Conservation (phyloP, 768 basidiomycete genomes). For the Omphalotus guepiniiformis region DNA sequence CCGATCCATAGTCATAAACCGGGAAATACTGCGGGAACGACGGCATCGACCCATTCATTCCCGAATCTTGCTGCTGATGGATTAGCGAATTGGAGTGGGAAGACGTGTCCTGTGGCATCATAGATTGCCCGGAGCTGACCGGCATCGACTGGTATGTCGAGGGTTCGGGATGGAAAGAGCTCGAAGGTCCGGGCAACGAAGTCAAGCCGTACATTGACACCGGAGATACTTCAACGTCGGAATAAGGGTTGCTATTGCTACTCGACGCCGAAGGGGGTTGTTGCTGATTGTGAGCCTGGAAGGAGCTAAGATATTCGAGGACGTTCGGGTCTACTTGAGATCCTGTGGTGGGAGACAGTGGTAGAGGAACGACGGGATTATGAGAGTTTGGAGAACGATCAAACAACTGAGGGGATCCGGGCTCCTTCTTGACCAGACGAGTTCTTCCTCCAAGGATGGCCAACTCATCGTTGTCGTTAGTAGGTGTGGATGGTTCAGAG, state of each 20-base stretch:
- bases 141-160: slow-evolving; percentile 25
- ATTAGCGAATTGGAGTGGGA: slow-evolving; percentile 15
- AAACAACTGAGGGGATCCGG: slow-evolving; percentile 47
- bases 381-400: slow-evolving; percentile 69
- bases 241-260: slow-evolving; percentile 7
- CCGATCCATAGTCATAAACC: slow-evolving; percentile 64
- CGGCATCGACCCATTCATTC: neutral
- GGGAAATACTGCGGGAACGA: slow-evolving; percentile 68
- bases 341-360: slow-evolving; percentile 47
- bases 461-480: slow-evolving; percentile 59
- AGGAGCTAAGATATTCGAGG: slow-evolving; percentile 65
- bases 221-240: slow-evolving; percentile 33
- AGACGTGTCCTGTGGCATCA: slow-evolving; percentile 15
- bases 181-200: slow-evolving; percentile 15
- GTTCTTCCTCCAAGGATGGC: slow-evolving; percentile 63
- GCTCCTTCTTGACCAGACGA: slow-evolving; percentile 60
- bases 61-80: slow-evolving; percentile 11
- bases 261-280: slow-evolving; percentile 2
- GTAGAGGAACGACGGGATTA: slow-evolving; percentile 70
- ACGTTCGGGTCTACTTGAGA: slow-evolving; percentile 58
- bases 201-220: slow-evolving; percentile 34
- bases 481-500: slow-evolving; percentile 37
- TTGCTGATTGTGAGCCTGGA: slow-evolving; percentile 28
- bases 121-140: slow-evolving; percentile 11
- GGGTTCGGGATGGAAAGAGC: slow-evolving; percentile 32